Conservation (phyloP, 257 asterid genomes). For the Capsicum chinense region DNA sequence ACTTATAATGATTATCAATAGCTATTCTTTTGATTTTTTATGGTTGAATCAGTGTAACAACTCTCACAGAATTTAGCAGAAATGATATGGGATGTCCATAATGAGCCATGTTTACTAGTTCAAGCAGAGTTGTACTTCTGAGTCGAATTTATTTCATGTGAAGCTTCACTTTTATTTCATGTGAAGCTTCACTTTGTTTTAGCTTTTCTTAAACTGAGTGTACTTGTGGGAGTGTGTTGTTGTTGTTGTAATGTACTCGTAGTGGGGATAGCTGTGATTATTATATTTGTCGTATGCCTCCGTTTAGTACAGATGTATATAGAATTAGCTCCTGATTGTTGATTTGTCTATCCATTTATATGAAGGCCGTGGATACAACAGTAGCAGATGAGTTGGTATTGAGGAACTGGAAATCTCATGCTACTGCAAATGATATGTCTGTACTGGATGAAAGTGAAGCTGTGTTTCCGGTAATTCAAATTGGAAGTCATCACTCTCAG, state of each 20-base stretch:
- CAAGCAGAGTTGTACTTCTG: background rate
- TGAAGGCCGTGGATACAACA: slow-evolving; percentile 58
- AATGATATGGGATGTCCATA: background rate
- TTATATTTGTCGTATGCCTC: background rate
- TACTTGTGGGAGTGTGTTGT: background rate
- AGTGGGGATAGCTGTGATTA: background rate
- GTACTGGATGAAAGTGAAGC: slow-evolving; percentile 62
- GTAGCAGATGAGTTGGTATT: slow-evolving; percentile 65
- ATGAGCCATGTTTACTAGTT: background rate
- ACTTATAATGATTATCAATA: background rate
- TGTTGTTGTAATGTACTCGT: background rate
- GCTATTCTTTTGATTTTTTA: slow-evolving; percentile 1
- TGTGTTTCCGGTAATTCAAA: slow-evolving; percentile 59
- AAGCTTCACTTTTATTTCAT: background rate
- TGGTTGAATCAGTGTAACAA: slow-evolving; percentile 10
- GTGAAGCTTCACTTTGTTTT: slow-evolving; percentile 1
- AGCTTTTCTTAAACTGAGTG: slow-evolving; percentile 20
- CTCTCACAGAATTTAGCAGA: slow-evolving; percentile 4
- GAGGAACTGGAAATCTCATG: slow-evolving; percentile 88
- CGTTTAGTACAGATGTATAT: slow-evolving; percentile 4
- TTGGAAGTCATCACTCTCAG: slow-evolving; percentile 67
- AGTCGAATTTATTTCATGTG: background rate
- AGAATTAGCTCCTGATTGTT: slow-evolving; percentile 28
- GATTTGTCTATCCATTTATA: slow-evolving; percentile 33
- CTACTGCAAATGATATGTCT: slow-evolving; percentile 52